Evolutionary conservation across 2,329 filamentous ascomycete species (phyloP).

Genomic region (Truncatella angustata): DNA sequence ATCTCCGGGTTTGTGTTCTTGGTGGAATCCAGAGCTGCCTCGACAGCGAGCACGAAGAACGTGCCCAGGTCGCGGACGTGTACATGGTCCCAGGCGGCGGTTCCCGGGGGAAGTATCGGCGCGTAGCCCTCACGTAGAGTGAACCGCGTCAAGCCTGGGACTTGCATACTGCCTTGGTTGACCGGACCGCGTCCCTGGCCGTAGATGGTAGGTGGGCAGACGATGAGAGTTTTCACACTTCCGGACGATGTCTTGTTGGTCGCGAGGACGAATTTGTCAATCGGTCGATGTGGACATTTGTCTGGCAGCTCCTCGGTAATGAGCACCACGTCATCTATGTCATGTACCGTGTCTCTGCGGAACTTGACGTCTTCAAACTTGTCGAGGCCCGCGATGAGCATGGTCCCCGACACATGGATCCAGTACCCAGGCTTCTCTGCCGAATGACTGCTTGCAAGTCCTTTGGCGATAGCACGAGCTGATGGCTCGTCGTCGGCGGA

Average conservation of each 20-base stretch:
- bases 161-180: slow-evolving; percentile 50
- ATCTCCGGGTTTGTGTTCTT: slow-evolving; percentile 56
- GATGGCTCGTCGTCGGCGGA: slow-evolving; percentile 44
- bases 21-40: slow-evolving; percentile 52
- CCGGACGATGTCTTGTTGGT: slow-evolving; percentile 28
- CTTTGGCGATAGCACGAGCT: slow-evolving; percentile 44
- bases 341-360: slow-evolving; percentile 35
- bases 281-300: slow-evolving; percentile 58
- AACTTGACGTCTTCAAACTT: slow-evolving; percentile 44
- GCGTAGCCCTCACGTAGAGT: slow-evolving; percentile 42
- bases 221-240: slow-evolving; percentile 40
- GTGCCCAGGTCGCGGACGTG: slow-evolving; percentile 47
- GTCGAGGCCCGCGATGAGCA: slow-evolving; percentile 47
- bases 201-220: slow-evolving; percentile 52
- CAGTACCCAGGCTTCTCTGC: slow-evolving; percentile 45
- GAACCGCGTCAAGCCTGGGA: slow-evolving; percentile 39
- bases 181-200: slow-evolving; percentile 46
- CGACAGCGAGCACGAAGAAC: slow-evolving; percentile 43
- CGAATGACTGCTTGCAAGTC: slow-evolving; percentile 41
- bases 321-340: slow-evolving; percentile 57
- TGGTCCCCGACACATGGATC: slow-evolving; percentile 50
- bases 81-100: slow-evolving; percentile 52
- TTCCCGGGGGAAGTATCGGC: slow-evolving; percentile 41
- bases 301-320: slow-evolving; percentile 45
- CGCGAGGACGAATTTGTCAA: slow-evolving; percentile 65